Base-by-base conservation (phyloP, 2,329 filamentous ascomycete species). In the Arthrobotrys megalospora region DNA sequence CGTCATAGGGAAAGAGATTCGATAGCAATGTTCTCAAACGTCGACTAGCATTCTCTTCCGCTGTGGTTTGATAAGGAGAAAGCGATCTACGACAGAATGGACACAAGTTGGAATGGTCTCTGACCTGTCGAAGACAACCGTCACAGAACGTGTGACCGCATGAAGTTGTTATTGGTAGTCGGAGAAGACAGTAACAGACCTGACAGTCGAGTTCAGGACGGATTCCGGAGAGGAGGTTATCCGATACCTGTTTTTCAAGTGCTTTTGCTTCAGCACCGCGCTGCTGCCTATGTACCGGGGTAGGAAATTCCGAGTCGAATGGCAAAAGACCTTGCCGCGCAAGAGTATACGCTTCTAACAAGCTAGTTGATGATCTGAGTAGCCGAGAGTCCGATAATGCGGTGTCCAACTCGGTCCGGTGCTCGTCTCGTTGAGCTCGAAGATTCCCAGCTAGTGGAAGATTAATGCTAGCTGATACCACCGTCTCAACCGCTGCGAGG, bases 61-160 rank as follows among this genome's bases (percentile, higher is more conserved):
- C 85, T 86, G 1, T 85, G 83, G 3, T 82, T 82, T 14, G 82
- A 83, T 58, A 85, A 83, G 8, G 86, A 83, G 0, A 86, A 81
- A 2, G 87, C 85, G 48, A 86, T 86, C 52, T 72, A 48, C 94
- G 91, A 83, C 94, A 97, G 12, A 94, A 88, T 0, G 94, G 94
- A 82, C 94, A 97, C 68, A 92, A 87, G 70, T 89, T 88, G 1
- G 92, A 91, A 82, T 96, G 91, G 81, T 95, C 92, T 76, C 96
- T 86, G 6, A 92, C 90, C 53, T 92, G 89, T 70, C 90, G 89
- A 21, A 97, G 86, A 83, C 94, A 97, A 76, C 89, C 88, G 19
- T 92, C 90, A 83, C 94, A 97, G 82, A 96, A 95, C 0, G 93
- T 97, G 83, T 97, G 94, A 0, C 94, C 94, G 82, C 94, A 97